phyloP scores from a whole-genome alignment of 345 rosid genomes.

The Eutrema yunnanense region DNA sequence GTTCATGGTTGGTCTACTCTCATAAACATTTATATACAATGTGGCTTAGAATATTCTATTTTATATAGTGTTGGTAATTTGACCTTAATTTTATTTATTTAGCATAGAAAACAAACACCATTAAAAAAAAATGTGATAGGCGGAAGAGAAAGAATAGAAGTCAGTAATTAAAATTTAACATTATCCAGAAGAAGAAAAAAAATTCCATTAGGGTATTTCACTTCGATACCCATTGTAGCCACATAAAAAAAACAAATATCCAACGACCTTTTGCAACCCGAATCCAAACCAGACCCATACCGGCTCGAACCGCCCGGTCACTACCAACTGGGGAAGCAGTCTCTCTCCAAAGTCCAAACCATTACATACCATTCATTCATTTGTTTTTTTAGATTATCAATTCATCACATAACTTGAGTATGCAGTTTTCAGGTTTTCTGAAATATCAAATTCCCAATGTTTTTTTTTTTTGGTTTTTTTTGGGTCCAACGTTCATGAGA shows the following conservation, averaged over 20 bases:
- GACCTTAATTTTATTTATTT: too few species aligned
- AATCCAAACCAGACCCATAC: constrained; percentile 8
- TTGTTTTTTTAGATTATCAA: constrained; percentile 23
- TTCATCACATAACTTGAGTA: constrained; percentile 51
- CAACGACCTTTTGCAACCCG: constrained; percentile 9
- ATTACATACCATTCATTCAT: constrained; percentile 45
- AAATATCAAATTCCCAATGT: constrained; percentile 27
- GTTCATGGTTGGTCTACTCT: too few species aligned
- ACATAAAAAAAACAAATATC: constrained; percentile 11
- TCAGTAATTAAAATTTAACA: not conserved
- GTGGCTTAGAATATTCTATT: not conserved
- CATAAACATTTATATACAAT: too few species aligned
- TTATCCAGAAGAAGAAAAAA: not conserved
- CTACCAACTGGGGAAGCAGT: not conserved
- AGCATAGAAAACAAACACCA: not conserved
- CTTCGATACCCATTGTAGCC: constrained; percentile 18
- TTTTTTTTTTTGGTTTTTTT: not conserved
- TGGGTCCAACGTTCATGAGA: constrained; percentile 19
- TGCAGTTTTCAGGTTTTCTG: constrained; percentile 26
- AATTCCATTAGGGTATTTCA: constrained; percentile 11
- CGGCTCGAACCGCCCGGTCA: constrained; percentile 16
- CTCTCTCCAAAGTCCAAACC: constrained; percentile 27
- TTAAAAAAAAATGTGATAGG: not conserved
- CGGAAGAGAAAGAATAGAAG: not conserved
- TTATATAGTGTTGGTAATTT: not conserved